Percentiles rank a stretch among this genome's conserved stretches.
These are phyloP conservation scores for Stellera chamaejasme DNA, from an alignment of 345 rosid genomes.

Conservation along the genomic window DNA sequence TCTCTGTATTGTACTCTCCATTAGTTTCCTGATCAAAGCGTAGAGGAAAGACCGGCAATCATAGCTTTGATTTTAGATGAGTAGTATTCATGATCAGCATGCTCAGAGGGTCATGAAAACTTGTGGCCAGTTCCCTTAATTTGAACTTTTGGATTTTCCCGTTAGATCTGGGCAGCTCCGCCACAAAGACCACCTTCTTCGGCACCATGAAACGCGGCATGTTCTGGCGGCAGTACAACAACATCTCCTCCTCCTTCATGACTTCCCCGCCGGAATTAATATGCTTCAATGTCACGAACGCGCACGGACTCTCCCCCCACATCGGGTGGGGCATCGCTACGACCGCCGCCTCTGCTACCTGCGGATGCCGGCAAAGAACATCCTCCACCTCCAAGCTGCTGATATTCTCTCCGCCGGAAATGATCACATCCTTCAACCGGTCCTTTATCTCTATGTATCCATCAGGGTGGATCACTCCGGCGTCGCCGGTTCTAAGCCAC, in stretches of 20 bases:
- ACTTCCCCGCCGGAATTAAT: conserved; percentile 4
- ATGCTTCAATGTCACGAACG: conserved; percentile 27
- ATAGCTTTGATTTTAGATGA: too few relatives aligned
- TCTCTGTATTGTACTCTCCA: too few relatives aligned
- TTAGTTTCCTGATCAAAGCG: too few relatives aligned
- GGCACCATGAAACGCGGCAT: conserved; percentile 48
- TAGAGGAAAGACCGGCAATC: too few relatives aligned
- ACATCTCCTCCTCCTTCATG: conserved; percentile 26
- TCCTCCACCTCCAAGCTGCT: conserved; percentile 51
- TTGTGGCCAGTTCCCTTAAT: too few relatives aligned
- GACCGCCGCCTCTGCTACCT: conserved; percentile 43
- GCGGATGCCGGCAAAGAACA: conserved; percentile 31
- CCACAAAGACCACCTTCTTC: conserved; percentile 32
- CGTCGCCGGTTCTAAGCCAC: conserved; percentile 32
- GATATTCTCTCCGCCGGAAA: conserved; percentile 65
- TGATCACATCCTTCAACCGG: conserved; percentile 43
- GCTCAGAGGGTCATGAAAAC: too few relatives aligned
- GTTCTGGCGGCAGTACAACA: conserved; percentile 31
- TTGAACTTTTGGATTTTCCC: conserved; percentile 42
- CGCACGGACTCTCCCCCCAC: conserved; percentile 61
- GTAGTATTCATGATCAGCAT: too few relatives aligned
- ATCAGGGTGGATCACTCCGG: conserved; percentile 37
- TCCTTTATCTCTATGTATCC: conserved; percentile 42
- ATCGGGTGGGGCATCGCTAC: conserved; percentile 52
- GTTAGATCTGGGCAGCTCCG: conserved; percentile 39